These are phyloP conservation scores for Plasmodium vinckei DNA, from an alignment of 169 alveolate genomes.

Conservation along the genomic window DNA sequence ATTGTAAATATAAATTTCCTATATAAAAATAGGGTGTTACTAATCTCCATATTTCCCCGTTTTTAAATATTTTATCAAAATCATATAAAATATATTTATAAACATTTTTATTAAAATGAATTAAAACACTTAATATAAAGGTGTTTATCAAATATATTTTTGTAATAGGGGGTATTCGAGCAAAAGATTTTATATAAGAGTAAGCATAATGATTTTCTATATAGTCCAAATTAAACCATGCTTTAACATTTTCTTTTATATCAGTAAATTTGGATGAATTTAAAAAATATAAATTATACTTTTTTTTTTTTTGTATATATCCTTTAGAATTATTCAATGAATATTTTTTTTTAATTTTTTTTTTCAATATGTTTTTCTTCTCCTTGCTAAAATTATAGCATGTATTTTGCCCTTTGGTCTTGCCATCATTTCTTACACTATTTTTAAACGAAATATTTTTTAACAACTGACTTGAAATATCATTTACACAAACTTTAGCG, in stretches of 20 bases:
- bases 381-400: conserved; percentile 19
- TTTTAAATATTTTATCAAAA: conserved; percentile 56
- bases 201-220: conserved; percentile 47
- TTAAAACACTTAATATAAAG: conserved; percentile 30
- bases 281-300: conserved; percentile 24
- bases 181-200: conserved; percentile 54
- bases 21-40: conserved; percentile 82
- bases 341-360: conserved; percentile 45
- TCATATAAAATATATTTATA: conserved; percentile 77
- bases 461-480: background rate
- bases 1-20: conserved; percentile 84
- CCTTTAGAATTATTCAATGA: conserved; percentile 31
- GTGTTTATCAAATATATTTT: conserved; percentile 56
- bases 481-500: background rate
- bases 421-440: background rate
- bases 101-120: conserved; percentile 66
- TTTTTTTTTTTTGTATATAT: conserved; percentile 3
- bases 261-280: conserved; percentile 28
- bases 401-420: conserved; percentile 9
- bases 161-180: conserved; percentile 73
- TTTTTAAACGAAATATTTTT: background rate
- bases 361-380: conserved; percentile 41
- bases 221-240: conserved; percentile 56
- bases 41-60: conserved; percentile 84
- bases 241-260: conserved; percentile 61